Evolutionary conservation across 164 flowering plant species (phyloP).

Genomic region (Chimonanthus praecox): DNA sequence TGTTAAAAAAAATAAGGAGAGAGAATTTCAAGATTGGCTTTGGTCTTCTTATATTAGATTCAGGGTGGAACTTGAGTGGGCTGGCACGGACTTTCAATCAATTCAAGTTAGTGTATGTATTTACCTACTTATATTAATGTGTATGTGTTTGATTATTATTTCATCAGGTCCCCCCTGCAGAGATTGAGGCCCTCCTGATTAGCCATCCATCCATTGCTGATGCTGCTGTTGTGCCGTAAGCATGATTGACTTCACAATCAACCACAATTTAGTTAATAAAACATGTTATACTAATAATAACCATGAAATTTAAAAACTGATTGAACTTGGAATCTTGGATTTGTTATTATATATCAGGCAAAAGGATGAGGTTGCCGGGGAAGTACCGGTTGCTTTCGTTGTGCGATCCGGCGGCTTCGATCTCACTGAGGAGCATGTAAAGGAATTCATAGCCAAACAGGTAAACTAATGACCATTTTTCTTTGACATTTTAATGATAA

Average conservation of each 20-base stretch:
- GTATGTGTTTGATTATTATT: too few relatives aligned
- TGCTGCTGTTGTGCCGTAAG: constrained; percentile 92
- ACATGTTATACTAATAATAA: too few relatives aligned
- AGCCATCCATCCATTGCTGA: constrained; percentile 66
- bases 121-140: too few relatives aligned
- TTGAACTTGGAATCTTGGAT: background rate
- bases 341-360: constrained; percentile 38
- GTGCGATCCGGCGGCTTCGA: constrained; percentile 49
- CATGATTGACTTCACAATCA: background rate
- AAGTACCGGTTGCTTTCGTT: constrained; percentile 87
- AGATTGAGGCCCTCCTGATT: constrained; percentile 69
- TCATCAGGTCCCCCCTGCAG: constrained; percentile 83
- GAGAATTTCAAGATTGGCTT: too few relatives aligned
- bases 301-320: too few relatives aligned
- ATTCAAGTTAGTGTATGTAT: too few relatives aligned
- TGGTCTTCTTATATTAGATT: too few relatives aligned
- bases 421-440: constrained; percentile 58
- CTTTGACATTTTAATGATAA: background rate
- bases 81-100: too few relatives aligned
- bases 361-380: constrained; percentile 68
- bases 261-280: background rate
- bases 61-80: too few relatives aligned
- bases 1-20: too few relatives aligned
- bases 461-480: constrained; percentile 17
- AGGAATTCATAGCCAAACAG: constrained; percentile 70